Base-by-base conservation (phyloP, 441 rosid genomes). In the Monsonia emarginata region DNA sequence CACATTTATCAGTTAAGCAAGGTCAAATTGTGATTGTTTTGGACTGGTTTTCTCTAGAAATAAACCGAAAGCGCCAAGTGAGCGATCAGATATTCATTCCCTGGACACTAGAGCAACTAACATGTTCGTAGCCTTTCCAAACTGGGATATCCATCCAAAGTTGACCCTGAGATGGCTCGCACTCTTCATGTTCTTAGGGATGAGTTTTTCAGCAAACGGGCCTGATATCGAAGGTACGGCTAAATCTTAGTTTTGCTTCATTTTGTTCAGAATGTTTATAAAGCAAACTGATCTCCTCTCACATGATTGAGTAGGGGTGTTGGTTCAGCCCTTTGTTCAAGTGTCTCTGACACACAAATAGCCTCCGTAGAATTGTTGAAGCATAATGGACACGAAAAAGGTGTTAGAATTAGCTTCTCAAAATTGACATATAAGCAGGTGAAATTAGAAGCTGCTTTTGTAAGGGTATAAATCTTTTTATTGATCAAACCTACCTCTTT, bases 181-280 rank as follows among this genome's bases (percentile, higher is more conserved):
- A 24, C 62, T 78, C 59, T 64, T 88, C 52, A 61, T 78, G 67
- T 72, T 78, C 42, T 28, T 82, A 65, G 69, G 71, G 32, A 40
- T 69, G 71, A 71, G 72, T 67, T 75, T 61, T 76, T 74, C 95
- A 67, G 67, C 88, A 71, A 77, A 65, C 50, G 80, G 72, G 36
- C 87, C 96, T 50, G 91, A 88, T 73, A 63, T 87, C 19, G 91
- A 93, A 86, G 96, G 98, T 89, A 79, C 14, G 18, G 11, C 31
- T 11, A 63, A 54, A 13, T 42, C 25, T 16, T 24, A 6, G 8
- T 58, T 40, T n/a, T 44, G 38, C 16, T 61, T 26, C 13, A 18
- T 42, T 14, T 9, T 48, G 28, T 22, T 14, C 34, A 30, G 21
- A 60, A 59, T 18, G n/a, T 16, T 16, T 10, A 16, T 16, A 13